Conservation (phyloP, 2,329 filamentous ascomycete species). For the Ophiobolus disseminans region DNA sequence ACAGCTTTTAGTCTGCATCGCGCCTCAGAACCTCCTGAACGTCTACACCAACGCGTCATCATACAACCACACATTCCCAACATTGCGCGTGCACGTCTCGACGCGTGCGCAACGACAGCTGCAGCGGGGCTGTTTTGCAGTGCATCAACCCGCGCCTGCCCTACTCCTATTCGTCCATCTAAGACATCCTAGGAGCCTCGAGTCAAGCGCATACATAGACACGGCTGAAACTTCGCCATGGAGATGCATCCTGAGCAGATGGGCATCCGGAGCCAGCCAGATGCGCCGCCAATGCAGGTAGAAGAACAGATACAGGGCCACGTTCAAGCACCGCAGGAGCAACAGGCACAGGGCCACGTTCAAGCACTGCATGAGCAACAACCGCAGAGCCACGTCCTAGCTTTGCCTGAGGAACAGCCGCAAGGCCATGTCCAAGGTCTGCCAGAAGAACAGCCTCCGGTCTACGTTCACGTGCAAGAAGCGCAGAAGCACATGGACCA, state of each 20-base stretch:
- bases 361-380: no score
- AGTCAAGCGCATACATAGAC: constrained; percentile 22
- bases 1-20: constrained; percentile 5
- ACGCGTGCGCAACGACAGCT: constrained; percentile 39
- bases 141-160: constrained; percentile 28
- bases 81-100: constrained; percentile 21
- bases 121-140: constrained; percentile 31
- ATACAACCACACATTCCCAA: constrained; percentile 10
- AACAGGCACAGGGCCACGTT: no score
- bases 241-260: constrained; percentile 23
- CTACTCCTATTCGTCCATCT: constrained; percentile 35
- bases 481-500: constrained; percentile 46
- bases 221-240: constrained; percentile 18
- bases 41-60: constrained; percentile 1
- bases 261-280: constrained; percentile 9
- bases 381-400: background rate
- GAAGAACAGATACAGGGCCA: background rate
- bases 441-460: constrained; percentile 24
- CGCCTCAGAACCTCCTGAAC: constrained; percentile 12
- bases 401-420: background rate
- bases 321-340: constrained; percentile 16
- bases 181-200: constrained; percentile 18
- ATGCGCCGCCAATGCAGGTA: background rate
- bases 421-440: background rate
- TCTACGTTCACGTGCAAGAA: constrained; percentile 22